Base-by-base conservation (phyloP, 148 eudicot genomes). In the Drosera capensis region DNA sequence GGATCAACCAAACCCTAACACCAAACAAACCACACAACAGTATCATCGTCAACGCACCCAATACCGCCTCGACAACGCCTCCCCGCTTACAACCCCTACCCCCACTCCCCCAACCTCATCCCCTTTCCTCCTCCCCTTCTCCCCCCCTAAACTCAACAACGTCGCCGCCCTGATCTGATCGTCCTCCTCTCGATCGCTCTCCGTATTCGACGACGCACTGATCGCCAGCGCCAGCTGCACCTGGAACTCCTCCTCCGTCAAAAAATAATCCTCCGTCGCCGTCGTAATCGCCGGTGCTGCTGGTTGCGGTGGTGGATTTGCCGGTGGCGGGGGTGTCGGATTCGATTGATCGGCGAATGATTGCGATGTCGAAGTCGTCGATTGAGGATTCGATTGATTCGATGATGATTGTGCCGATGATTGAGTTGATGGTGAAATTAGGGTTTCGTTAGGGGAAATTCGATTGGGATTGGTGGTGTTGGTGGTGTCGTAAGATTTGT, bases 31-130 rank as follows among this genome's bases (percentile, higher is more conserved):
- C n/a, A n/a, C n/a, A n/a, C n/a, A n/a, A n/a, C n/a, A n/a, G n/a
- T n/a, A n/a, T n/a, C n/a, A n/a, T n/a, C n/a, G n/a, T n/a, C n/a
- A 59, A 68, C 80, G 62, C 44, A 85, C 99, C 99, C 99, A 92
- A 45, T 75, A 92, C 39, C 77, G 88, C 15, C 88, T 63, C 9
- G 95, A 81, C 55, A 81, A 49, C 52, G 57, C 74, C 13, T 83
- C 94, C 0, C 75, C 74, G 2, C 65, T 68, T 20, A 58, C 60
- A n/a, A n/a, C 22, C 68, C 74, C 63, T 62, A 39, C 40, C 57
- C 73, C 20, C 55, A 26, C 0, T 26, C 48, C 14, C 48, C 53
- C 43, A 51, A 55, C 51, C 67, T 43, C 25, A n/a, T n/a, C n/a
- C 22, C 68, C 74, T 60, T 62, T 42, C 40, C 57, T 71, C 20